Evolutionary conservation across 345 rosid species (phyloP).

Genomic region (Capsella bursapastoris): DNA sequence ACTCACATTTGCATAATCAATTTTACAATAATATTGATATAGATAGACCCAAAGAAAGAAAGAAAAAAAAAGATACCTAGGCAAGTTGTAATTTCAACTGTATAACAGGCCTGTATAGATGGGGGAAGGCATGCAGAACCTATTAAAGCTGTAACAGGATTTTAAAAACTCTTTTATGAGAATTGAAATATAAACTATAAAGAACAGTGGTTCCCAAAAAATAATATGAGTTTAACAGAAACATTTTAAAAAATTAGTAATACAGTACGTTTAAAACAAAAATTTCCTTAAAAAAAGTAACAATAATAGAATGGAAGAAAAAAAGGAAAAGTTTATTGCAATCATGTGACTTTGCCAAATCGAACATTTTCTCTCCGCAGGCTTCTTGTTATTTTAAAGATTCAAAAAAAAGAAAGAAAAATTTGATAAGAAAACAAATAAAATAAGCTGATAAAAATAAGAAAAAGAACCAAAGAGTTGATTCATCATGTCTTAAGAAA

Average conservation of each 20-base stretch:
- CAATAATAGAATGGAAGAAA: background rate
- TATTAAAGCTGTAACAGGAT: background rate
- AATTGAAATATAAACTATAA: background rate
- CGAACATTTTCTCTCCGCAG: conserved; percentile 43
- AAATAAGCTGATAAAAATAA: conserved; percentile 21
- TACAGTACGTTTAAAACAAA: background rate
- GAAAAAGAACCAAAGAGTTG: conserved; percentile 58
- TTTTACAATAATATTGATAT: background rate
- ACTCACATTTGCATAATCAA: background rate
- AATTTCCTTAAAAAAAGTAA: background rate
- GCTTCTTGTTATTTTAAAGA: conserved; percentile 52
- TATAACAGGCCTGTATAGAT: background rate
- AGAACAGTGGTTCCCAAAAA: background rate
- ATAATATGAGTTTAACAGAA: background rate
- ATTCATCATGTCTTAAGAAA: conserved; percentile 47
- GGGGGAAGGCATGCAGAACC: background rate
- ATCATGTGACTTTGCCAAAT: conserved; percentile 42
- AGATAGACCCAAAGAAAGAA: background rate
- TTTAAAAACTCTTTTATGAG: background rate
- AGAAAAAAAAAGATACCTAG: background rate
- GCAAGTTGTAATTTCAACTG: background rate
- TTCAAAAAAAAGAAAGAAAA: conserved; percentile 32
- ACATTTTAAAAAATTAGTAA: background rate
- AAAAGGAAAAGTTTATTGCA: conserved; percentile 42
- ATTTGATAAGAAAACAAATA: conserved; percentile 26